Base-by-base conservation (phyloP, 2,329 filamentous ascomycete genomes). In the Trichoderma atroviride region DNA sequence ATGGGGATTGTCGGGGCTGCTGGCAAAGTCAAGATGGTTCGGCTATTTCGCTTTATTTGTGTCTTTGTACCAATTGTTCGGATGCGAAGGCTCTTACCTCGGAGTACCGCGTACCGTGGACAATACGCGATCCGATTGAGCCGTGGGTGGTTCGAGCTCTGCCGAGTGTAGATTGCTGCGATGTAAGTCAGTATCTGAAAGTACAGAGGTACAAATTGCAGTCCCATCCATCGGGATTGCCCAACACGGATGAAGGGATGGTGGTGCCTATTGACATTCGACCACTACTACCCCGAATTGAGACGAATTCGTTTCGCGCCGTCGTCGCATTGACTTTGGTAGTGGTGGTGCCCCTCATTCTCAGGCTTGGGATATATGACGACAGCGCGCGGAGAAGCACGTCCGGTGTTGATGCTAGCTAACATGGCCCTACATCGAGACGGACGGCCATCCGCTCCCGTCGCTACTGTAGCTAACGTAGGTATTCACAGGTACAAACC, bases 311-410 rank as follows among this genome's bases (percentile, higher is more conserved):
- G 62, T 66, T n/a, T 29, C 47, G 40, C 63, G 63, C 63, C 53
- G 19, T 65, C 37, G 52, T 58, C 53, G 40, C 37, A 66, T 50
- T 66, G 27, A 27, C 47, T 55, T 52, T 47, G 5, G 31, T n/a
- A 16, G 50, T 64, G 61, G 61, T 64, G 61, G 35, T 35, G 29
- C 52, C 61, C 61, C 61, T 40, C 61, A 29, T 57, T 14, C n/a
- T 11, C 10, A 59, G 50, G 63, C 63, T 47, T 59, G 63, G 14
- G 62, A 65, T 57, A 57, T 57, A 57, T 65, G 62, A 65, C 62
- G 52, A 57, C 62, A 65, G 35, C 53, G 40, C 35, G 63, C 63
- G 63, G 63, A 50, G 63, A 65, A 58, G 19, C 40, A 50, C 19
- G 63, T 57, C 53, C 63, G 63, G 63, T 16, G 55, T 66, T 24